Conservation (phyloP, 2,329 filamentous ascomycete species). For the Colletotrichum sp. region DNA sequence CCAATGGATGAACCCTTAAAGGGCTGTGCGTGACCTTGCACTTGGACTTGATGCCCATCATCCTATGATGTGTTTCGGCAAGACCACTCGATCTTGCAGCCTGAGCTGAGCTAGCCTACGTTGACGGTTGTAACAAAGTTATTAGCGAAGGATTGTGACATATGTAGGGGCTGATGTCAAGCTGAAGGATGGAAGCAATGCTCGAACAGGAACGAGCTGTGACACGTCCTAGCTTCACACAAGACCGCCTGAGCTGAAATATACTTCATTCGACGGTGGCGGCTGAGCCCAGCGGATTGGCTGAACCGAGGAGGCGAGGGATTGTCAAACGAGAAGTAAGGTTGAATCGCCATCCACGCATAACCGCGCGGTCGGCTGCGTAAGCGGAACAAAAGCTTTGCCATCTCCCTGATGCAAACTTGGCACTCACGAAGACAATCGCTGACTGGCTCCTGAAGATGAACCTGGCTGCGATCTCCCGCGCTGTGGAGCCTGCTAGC, state of each 20-base stretch:
- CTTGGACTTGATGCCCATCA: neutral
- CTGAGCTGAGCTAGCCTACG: neutral
- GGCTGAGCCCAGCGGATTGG: neutral
- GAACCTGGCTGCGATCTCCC: slow-evolving; percentile 4
- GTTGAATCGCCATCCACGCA: neutral
- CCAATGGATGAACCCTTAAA: neutral
- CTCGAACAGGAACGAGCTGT: neutral
- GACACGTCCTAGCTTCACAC: slow-evolving; percentile 4
- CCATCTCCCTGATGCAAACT: neutral
- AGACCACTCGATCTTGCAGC: neutral
- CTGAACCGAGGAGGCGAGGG: neutral
- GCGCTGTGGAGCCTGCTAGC: neutral
- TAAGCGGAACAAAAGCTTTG: neutral
- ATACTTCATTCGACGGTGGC: neutral
- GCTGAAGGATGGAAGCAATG: neutral
- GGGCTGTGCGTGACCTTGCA: neutral
- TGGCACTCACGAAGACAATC: neutral
- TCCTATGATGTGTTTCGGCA: neutral
- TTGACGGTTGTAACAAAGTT: neutral
- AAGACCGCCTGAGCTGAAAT: neutral
- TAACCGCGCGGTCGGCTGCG: neutral
- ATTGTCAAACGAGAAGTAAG: neutral
- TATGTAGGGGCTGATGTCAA: neutral
- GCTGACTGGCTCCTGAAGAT: neutral
- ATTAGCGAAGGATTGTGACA: neutral